Percentiles rank a stretch among this genome's conserved stretches.
phyloP scores from a whole-genome alignment of 1,284 basidiomycete genomes.

The Baeospora myosura region DNA sequence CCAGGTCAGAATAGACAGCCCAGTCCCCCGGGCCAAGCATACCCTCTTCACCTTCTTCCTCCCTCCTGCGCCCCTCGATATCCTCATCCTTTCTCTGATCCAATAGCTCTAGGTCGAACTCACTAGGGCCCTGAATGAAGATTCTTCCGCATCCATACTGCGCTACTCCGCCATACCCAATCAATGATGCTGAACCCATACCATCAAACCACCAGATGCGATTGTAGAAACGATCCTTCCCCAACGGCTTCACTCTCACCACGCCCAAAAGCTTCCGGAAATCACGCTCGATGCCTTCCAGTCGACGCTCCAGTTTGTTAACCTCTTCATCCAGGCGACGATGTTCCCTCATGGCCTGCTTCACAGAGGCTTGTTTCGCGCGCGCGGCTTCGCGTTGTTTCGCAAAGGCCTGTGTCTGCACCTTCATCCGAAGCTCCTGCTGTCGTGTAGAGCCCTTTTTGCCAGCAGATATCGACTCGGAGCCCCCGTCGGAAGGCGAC shows the following conservation, averaged over 20 bases:
- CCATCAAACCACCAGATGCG: constrained; percentile 99
- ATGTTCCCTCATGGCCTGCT: constrained; percentile 66
- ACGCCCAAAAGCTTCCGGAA: constrained; percentile 83
- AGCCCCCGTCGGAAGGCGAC: constrained; percentile 44
- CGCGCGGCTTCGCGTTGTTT: constrained; percentile 72
- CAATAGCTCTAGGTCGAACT: constrained; percentile 67
- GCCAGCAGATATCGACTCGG: constrained; percentile 40
- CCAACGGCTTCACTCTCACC: constrained; percentile 81
- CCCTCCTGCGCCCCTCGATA: constrained; percentile 48
- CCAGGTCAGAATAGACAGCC: constrained; percentile 81
- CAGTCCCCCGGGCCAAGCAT: constrained; percentile 75
- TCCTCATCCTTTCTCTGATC: constrained; percentile 54
- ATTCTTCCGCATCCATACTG: constrained; percentile 85
- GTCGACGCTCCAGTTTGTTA: constrained; percentile 66
- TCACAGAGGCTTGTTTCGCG: constrained; percentile 65
- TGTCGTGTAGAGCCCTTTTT: constrained; percentile 43
- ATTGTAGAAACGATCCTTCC: constrained; percentile 90
- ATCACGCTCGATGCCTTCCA: constrained; percentile 88
- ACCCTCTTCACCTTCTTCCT: constrained; percentile 74
- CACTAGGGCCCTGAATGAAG: constrained; percentile 85
- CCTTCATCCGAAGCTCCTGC: constrained; percentile 46
- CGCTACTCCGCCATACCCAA: constrained; percentile 66
- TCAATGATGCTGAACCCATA: constrained; percentile 74
- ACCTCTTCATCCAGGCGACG: constrained; percentile 85
- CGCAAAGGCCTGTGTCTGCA: constrained; percentile 54